Evolutionary conservation across 1,284 basidiomycete genomes (phyloP).

Genomic region (Heterobasidion occidentale): DNA sequence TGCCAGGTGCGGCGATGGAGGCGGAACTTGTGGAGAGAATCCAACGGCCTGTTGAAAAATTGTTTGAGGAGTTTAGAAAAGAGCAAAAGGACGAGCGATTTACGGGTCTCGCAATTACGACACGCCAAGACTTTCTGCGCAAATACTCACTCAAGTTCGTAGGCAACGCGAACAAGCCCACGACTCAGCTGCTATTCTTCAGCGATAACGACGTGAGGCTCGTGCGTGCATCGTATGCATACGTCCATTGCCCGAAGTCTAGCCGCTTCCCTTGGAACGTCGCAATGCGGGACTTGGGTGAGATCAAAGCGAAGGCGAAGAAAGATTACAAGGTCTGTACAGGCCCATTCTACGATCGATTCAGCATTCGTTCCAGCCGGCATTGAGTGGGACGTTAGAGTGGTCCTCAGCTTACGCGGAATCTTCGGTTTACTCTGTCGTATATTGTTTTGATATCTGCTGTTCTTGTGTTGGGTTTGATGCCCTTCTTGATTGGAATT

Average conservation of each 20-base stretch:
- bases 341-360: constrained; percentile 8
- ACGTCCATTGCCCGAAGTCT: constrained; percentile 2
- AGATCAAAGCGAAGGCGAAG: constrained; percentile 8
- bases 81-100: constrained; percentile 18
- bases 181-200: constrained; percentile 1
- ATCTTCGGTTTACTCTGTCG: neutral
- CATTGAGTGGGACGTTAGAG: neutral
- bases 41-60: neutral
- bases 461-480: no score
- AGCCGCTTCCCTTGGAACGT: constrained; percentile 13
- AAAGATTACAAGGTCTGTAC: constrained; percentile 7
- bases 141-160: constrained; percentile 27
- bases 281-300: constrained; percentile 10
- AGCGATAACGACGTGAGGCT: constrained; percentile 7
- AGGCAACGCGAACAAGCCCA: constrained; percentile 20
- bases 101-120: constrained; percentile 33
- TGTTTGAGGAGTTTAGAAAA: neutral
- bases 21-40: neutral
- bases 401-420: neutral
- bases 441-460: neutral
- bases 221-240: constrained; percentile 13
- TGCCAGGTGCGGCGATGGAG: neutral
- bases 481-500: no score
- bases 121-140: constrained; percentile 39
- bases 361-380: neutral